Conservation (phyloP, 257 asterid genomes). For the Solanum pinnatisectum region DNA sequence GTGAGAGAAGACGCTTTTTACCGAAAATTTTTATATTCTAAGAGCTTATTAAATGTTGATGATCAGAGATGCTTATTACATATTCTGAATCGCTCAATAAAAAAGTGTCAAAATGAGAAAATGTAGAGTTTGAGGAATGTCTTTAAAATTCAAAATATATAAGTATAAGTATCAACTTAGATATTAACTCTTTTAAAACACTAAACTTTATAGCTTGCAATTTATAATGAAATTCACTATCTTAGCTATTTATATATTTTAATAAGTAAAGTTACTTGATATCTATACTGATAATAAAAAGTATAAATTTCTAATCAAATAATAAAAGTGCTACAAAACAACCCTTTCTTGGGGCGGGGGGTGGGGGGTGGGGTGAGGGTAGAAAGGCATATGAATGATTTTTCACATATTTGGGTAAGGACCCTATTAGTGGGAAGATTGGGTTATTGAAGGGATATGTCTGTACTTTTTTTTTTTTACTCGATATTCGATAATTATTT, state of each 20-base stretch:
- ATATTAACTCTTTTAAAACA: too few relatives aligned
- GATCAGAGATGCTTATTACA: not conserved
- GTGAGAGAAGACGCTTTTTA: not conserved
- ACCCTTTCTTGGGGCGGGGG: not conserved
- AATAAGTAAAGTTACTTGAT: too few relatives aligned
- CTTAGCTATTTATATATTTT: not conserved
- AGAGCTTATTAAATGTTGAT: not conserved
- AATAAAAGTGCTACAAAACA: too few relatives aligned
- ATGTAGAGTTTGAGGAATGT: not conserved
- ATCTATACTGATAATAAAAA: not conserved
- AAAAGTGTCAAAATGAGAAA: not conserved
- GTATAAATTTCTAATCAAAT: too few relatives aligned
- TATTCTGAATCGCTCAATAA: not conserved
- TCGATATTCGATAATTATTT: not conserved
- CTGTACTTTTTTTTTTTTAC: not conserved
- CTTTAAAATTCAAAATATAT: not conserved
- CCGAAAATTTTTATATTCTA: too few relatives aligned
- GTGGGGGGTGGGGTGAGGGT: not conserved
- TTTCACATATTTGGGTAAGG: not conserved
- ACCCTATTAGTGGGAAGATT: not conserved
- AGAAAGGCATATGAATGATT: not conserved
- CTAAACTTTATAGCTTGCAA: not conserved
- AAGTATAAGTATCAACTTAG: not conserved
- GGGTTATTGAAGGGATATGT: not conserved
- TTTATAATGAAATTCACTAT: too few relatives aligned